Conservation (phyloP, 768 basidiomycete genomes). For the Panaeolus papilionaceus region DNA sequence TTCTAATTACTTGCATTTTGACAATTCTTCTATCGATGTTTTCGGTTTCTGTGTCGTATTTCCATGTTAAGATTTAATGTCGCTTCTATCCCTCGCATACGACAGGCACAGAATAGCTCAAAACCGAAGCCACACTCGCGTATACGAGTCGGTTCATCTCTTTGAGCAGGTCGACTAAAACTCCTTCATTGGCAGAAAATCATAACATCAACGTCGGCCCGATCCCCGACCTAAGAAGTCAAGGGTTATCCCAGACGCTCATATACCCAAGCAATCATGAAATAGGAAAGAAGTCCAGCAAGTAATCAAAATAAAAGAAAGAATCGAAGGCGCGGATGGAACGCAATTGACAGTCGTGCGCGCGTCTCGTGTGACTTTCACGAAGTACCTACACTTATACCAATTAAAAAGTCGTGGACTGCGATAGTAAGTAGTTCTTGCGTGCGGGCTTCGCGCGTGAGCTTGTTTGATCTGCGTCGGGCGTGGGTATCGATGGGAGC, state of each 20-base stretch:
- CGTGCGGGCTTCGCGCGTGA: too few species aligned
- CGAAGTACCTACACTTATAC: not conserved
- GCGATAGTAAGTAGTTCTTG: not conserved
- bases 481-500: too few species aligned
- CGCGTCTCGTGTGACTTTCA: not conserved
- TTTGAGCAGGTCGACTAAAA: too few species aligned
- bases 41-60: not conserved
- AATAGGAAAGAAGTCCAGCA: not conserved
- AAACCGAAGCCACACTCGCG: not conserved
- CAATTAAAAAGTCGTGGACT: not conserved
- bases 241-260: not conserved
- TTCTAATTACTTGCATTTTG: too few species aligned
- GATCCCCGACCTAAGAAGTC: not conserved
- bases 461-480: too few species aligned
- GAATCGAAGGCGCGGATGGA: conserved; percentile 7
- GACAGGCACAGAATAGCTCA: not conserved
- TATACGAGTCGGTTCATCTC: too few species aligned
- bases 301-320: not conserved
- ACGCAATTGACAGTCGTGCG: not conserved
- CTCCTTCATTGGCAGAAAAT: too few species aligned
- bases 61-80: not conserved
- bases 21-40: not conserved
- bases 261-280: not conserved
- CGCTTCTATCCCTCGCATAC: not conserved
- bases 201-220: not conserved